Conservation (phyloP, 306 rosid genomes). For the Castanea crenata region DNA sequence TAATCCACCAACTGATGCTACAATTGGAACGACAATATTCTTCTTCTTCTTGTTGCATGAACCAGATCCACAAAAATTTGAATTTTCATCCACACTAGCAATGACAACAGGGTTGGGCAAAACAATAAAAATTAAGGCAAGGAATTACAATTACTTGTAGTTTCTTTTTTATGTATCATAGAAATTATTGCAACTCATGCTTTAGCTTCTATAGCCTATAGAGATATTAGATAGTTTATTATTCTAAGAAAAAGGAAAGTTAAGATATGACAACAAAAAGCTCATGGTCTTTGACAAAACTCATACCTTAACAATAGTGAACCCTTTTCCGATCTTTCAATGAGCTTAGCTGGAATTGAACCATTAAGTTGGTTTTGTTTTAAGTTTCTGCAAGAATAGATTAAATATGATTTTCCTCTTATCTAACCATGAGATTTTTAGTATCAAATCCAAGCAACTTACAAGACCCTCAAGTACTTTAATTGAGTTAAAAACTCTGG, state of each 20-base stretch:
- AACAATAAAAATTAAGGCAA: no score
- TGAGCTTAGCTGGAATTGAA: constrained; percentile 37
- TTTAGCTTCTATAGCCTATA: no score
- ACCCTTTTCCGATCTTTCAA: constrained; percentile 31
- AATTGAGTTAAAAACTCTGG: constrained; percentile 40
- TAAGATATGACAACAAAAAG: no score
- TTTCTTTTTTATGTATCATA: no score
- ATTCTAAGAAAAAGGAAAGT: no score
- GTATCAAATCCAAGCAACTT: constrained; percentile 17
- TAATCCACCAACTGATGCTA: constrained; percentile 45
- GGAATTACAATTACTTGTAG: no score
- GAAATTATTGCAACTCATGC: no score
- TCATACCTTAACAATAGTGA: constrained; percentile 47
- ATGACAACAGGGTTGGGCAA: neutral
- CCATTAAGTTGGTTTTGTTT: constrained; percentile 40
- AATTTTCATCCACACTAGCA: constrained; percentile 38
- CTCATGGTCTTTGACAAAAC: neutral
- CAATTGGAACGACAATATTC: constrained; percentile 26
- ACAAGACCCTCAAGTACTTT: constrained; percentile 33
- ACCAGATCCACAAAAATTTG: constrained; percentile 28
- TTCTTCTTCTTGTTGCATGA: constrained; percentile 24
- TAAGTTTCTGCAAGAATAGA: constrained; percentile 45
- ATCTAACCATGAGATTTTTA: neutral
- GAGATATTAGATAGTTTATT: no score
- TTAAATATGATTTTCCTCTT: constrained; percentile 1